Evolutionary conservation across 2,329 filamentous ascomycete genomes (phyloP).

Genomic region (Fusarium sp.): DNA sequence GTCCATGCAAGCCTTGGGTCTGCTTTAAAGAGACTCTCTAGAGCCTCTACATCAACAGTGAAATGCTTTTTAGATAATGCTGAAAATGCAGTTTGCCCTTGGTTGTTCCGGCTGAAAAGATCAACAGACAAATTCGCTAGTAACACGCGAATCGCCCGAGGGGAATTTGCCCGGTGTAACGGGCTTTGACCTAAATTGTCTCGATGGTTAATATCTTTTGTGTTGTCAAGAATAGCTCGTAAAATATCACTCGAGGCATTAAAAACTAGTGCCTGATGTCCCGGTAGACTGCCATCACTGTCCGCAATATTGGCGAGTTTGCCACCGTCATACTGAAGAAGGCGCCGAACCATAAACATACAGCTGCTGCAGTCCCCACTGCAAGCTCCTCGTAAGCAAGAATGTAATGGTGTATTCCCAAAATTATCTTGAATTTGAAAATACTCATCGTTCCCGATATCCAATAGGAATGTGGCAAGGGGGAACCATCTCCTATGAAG

Average conservation of each 20-base stretch:
- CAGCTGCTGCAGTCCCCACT: fast-evolving
- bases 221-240: fast-evolving
- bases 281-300: fast-evolving
- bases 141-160: fast-evolving
- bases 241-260: too few relatives aligned
- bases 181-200: fast-evolving
- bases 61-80: too few relatives aligned
- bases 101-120: background rate
- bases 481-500: fast-evolving
- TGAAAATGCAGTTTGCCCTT: background rate
- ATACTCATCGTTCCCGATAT: background rate
- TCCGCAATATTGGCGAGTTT: fast-evolving
- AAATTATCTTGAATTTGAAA: too few relatives aligned
- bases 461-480: fast-evolving
- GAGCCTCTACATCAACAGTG: too few relatives aligned
- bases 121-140: fast-evolving
- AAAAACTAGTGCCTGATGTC: too few relatives aligned
- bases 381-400: fast-evolving
- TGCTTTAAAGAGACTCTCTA: fast-evolving
- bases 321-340: background rate
- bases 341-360: fast-evolving
- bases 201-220: fast-evolving
- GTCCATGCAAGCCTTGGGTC: background rate
- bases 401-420: background rate
- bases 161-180: fast-evolving